Evolutionary conservation across 164 flowering plant species (phyloP).

Genomic region (Vitis vinifera): ASM3070453v1 NC_081813.1:2434001-2434500

Average conservation of each 20-base stretch:
- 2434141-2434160: constrained; percentile 33
- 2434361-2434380: constrained; percentile 93
- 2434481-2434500: not conserved
- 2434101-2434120: constrained; percentile 29
- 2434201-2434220: constrained; percentile 11
- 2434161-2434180: constrained; percentile 21
- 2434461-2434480: not conserved
- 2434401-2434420: constrained; percentile 82
- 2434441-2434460: not conserved
- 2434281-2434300: constrained; percentile 84
- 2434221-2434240: constrained; percentile 2
- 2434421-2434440: constrained; percentile 29
- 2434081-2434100: constrained; percentile 5
- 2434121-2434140: constrained; percentile 29
- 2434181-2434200: constrained; percentile 17
- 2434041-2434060: not conserved
- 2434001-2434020: no score
- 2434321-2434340: constrained; percentile 82
- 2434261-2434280: constrained; percentile 73
- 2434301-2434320: constrained; percentile 85
- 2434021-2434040: constrained; percentile 2
- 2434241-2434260: constrained; percentile 59
- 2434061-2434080: no score
- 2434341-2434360: constrained; percentile 90
- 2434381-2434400: constrained; percentile 86